Percentiles rank a stretch among this genome's conserved stretches.
phyloP scores from a whole-genome alignment of 2,329 filamentous ascomycete genomes.

The Bipolaris oryzae region DNA sequence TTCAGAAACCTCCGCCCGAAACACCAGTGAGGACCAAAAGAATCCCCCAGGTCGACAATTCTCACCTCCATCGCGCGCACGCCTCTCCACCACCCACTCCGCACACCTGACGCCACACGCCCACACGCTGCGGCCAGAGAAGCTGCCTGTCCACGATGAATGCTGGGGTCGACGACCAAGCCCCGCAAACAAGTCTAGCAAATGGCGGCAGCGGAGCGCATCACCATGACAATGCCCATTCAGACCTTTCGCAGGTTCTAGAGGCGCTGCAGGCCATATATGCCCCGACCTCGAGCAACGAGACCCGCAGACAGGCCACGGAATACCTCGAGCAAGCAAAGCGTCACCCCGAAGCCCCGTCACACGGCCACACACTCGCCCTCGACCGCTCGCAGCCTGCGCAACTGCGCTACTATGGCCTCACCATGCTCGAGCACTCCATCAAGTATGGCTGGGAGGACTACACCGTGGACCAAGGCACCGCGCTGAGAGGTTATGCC shows the following conservation, averaged over 20 bases:
- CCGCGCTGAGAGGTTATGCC: conserved; percentile 75
- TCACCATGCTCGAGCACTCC: conserved; percentile 88
- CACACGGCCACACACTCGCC: conserved; percentile 83
- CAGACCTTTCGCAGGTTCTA: conserved; percentile 70
- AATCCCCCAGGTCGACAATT: background rate
- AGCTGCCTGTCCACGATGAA: conserved; percentile 40
- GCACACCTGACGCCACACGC: background rate
- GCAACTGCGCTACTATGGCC: conserved; percentile 88
- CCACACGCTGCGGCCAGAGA: conserved; percentile 12
- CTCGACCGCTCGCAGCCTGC: conserved; percentile 75
- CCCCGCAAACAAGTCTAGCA: conserved; percentile 33
- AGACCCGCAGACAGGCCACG: conserved; percentile 80
- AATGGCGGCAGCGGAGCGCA: conserved; percentile 28
- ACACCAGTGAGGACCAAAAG: background rate
- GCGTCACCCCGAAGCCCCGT: conserved; percentile 75
- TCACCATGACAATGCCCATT: conserved; percentile 27
- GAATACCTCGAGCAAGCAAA: conserved; percentile 87
- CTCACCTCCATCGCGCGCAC: background rate
- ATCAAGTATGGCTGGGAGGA: conserved; percentile 84
- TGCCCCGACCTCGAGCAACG: conserved; percentile 78
- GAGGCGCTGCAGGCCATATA: conserved; percentile 89
- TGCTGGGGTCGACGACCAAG: conserved; percentile 29
- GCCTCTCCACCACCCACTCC: background rate
- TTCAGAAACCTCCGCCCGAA: conserved; percentile 15
- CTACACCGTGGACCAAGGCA: conserved; percentile 71